phyloP scores from a whole-genome alignment of 1,139 yeast species.

The Blastobotrys niveus region DNA sequence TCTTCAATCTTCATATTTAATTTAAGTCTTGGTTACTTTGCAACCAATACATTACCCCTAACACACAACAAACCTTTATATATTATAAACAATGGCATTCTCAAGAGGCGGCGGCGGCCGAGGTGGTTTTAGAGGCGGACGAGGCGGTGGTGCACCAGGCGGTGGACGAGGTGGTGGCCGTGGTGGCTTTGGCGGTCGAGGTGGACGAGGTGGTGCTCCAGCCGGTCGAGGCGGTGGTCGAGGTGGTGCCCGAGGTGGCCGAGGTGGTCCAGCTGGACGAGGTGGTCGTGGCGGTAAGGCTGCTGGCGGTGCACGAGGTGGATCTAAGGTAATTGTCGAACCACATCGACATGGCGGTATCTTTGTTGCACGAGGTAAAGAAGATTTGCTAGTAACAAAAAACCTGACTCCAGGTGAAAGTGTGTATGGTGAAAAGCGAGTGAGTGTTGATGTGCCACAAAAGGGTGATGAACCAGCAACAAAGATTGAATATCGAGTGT shows the following conservation, averaged over 20 bases:
- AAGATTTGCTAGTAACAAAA: constrained; percentile 94
- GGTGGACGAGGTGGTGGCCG: constrained; percentile 19
- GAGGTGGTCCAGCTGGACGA: constrained; percentile 84
- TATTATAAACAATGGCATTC: constrained; percentile 42
- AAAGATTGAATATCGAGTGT: constrained; percentile 96
- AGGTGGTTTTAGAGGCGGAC: constrained; percentile 27
- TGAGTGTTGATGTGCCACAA: constrained; percentile 84
- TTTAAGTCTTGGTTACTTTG: not conserved
- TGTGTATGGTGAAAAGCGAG: constrained; percentile 91
- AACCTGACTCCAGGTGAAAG: constrained; percentile 98
- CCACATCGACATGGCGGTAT: constrained; percentile 97
- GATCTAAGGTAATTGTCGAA: constrained; percentile 94
- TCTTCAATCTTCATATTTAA: not conserved
- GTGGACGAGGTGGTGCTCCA: constrained; percentile 17
- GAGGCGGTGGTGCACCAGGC: constrained; percentile 17
- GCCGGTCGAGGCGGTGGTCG: constrained; percentile 21
- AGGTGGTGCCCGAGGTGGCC: constrained; percentile 35
- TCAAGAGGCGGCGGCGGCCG: constrained; percentile 29
- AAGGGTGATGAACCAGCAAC: constrained; percentile 78
- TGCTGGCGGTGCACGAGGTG: constrained; percentile 74
- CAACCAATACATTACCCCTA: not conserved
- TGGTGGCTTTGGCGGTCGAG: constrained; percentile 14
- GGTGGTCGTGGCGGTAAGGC: constrained; percentile 83
- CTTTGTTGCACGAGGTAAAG: constrained; percentile 98
- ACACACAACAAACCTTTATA: constrained; percentile 4